Conservation (phyloP, 2,329 filamentous ascomycete species). For the Uncinocarpus reesii region DNA sequence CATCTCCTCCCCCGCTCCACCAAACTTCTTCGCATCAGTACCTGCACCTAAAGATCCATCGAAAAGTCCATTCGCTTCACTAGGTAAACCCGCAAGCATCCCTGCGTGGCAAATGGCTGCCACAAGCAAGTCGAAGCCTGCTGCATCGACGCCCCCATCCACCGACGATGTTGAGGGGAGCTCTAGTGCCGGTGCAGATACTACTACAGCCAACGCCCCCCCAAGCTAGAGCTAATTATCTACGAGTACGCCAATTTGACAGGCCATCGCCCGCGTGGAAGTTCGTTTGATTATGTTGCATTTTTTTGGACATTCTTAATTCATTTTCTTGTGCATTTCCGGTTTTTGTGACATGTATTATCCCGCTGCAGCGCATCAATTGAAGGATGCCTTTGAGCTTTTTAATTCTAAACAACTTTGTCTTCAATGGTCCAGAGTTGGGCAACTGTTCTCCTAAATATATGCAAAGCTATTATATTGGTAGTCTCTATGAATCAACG, state of each 20-base stretch:
- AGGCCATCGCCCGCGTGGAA: neutral
- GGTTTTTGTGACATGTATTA: neutral
- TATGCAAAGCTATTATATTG: too few species aligned
- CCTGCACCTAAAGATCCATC: slow-evolving; percentile 23
- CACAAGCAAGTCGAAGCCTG: slow-evolving; percentile 42
- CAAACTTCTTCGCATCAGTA: slow-evolving; percentile 20
- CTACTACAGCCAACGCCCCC: neutral
- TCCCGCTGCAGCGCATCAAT: neutral
- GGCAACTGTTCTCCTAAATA: too few species aligned
- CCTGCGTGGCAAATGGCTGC: slow-evolving; percentile 72
- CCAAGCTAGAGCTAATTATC: neutral
- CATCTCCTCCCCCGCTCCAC: slow-evolving; percentile 22
- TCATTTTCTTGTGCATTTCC: neutral
- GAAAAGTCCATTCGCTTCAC: slow-evolving; percentile 40
- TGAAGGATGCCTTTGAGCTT: neutral
- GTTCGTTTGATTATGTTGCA: neutral
- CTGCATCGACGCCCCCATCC: slow-evolving; percentile 23
- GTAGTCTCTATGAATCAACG: too few species aligned
- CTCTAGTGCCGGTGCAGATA: slow-evolving; percentile 7
- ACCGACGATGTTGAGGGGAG: slow-evolving; percentile 19
- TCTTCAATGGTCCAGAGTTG: neutral
- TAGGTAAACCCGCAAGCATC: slow-evolving; percentile 54
- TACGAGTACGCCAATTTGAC: neutral
- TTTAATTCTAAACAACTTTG: neutral
- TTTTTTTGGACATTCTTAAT: neutral